Base-by-base conservation (phyloP, 2,329 filamentous ascomycete species). In the Cladosporium sp. region DNA sequence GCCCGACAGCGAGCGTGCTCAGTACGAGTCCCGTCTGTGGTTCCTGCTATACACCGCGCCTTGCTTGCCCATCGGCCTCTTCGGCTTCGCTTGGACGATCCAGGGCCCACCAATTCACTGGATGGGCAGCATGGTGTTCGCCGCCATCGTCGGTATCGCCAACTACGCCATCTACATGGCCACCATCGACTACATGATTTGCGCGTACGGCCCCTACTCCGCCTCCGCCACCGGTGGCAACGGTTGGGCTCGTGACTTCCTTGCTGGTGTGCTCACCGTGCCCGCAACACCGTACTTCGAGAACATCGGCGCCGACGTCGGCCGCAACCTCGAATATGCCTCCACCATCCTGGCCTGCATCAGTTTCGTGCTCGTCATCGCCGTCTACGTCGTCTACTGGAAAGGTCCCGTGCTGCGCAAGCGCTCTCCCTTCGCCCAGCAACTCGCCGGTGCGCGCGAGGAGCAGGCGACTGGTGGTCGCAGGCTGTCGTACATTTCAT, bases 171-270 rank as follows among this genome's bases (percentile, higher is more conserved):
- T 65, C 83, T 20, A 83, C 88, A 42, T 57, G 43, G 55, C 55
- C 4, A 56, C 55, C 11, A 56, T 59, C 7, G 54, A 57, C 38
- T 88, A 88, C 69, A 87, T 88, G 79, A 79, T 88, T 34, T 84
- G 82, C 52, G 83, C 85, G 0, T 86, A 89, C 60, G 86, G 86
- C 0, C 80, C 81, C 0, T 89, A 88, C 64, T 81, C 84, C 2
- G 85, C 86, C 1, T 88, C 84, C 0, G 86, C 86, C 1, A 89
- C 86, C 0, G 86, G 86, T 41, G 86, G 86, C 27, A 89, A 89
- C 57, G 86, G 86, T 1, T 88, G 85, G 72, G 76, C 85, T 2
- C 78, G 86, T 58, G 86, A 90, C 61, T 86, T 89, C 69, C 71
- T 89, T 0, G 86, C 86, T 2, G 86, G 86, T 69, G 77, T 88